Base-by-base conservation (phyloP, 768 basidiomycete species). In the Pleurotus cornucopiae region DNA sequence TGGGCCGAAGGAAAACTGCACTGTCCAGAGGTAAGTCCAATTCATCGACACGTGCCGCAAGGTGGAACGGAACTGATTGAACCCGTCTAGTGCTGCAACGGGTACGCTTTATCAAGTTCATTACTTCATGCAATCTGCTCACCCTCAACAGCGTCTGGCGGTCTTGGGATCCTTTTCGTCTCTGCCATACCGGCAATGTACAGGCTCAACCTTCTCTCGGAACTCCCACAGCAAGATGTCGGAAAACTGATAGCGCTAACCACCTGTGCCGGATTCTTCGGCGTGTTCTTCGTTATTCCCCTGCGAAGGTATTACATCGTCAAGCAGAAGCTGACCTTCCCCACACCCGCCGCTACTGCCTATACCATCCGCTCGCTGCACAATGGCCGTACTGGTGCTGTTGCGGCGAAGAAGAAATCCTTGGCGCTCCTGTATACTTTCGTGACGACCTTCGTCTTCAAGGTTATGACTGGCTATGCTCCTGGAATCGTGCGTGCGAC, bases 1-100 rank as follows among this genome's bases (percentile, higher is more conserved):
- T 65, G 81, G 81, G 23, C 84, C 83, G 11, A 85, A 85, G 66
- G 85, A 87, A 66, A 85, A 86, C 63, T 82, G 82, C 66, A 83
- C 81, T 3, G 80, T 82, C 21, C 82, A 84, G 66, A 77, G 71
- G 76, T 76, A 38, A 64, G 63, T 60, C 30, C 11, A 11, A 34
- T 34, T 11, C 30, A 11, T 11, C 7, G 9, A 34, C 9, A 34
- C 9, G 7, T 34, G 30, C 9, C 30, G 2, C 9, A 34, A 34
- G 30, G 30, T 4, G 3, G 30, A 34, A 34, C 30, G 30, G 30
- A 34, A 34, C 9, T 34, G 7, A 34, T 34, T 34, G 30, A 11
- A 9, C 43, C 46, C 14, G n/a, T 40, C 5, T 56, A 77, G 78
- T 60, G 79, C 81, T 54, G 82, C 81, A 14, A 82, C 80, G 26